Evolutionary conservation across 140 eudicot genomes (phyloP), one percentile per base, ranked within the genome.

Genomic region (Cichorium intybus): DNA sequence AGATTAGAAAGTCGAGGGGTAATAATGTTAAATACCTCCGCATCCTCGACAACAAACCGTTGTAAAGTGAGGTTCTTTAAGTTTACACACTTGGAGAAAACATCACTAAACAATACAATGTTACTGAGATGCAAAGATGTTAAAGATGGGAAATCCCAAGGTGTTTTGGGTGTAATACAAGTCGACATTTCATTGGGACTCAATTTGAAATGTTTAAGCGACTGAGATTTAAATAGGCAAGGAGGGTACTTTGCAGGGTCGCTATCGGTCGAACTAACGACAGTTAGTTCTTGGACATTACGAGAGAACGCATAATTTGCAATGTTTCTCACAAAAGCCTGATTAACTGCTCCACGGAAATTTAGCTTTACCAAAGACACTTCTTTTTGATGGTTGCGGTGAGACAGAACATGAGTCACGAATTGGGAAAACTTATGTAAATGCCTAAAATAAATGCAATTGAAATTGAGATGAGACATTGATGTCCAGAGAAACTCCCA

Each of bases 21-120:
- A 29, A 23, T 54, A 4, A 72, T 62, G 52, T 72, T 56, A 54
- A 62, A 27, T 4, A 29, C 24, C 16, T 70, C 15, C 31, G 24
- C 50, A 17, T 4, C 28, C 62, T 29, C 24, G 3, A 46, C 4
- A 20, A 10, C 5, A 5, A 39, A 60, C 16, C 23, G 1, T 17
- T 48, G 4, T 24, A 70, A 60, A 49, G 69, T 70, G 61, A 70
- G 60, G 54, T 60, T 62, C 46, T 61, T 72, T 29, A 70, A 16
- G 60, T 70, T 70, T 4, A 49, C 69, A 50, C 69, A 70, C 59
- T 49, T 60, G 68, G 76, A 70, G 37, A 70, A 70, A 39, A 70
- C 7, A 2, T 48, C 60, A 59, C 68, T n/a, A n/a, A n/a, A 62
- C 10, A 70, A 58, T 10, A 12, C 18, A 10, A 70, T 26, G 5